Evolutionary conservation across 495 filamentous ascomycete species (phyloP), one percentile per base, ranked within the genome.

Genomic region (Tuber aestivum): DNA sequence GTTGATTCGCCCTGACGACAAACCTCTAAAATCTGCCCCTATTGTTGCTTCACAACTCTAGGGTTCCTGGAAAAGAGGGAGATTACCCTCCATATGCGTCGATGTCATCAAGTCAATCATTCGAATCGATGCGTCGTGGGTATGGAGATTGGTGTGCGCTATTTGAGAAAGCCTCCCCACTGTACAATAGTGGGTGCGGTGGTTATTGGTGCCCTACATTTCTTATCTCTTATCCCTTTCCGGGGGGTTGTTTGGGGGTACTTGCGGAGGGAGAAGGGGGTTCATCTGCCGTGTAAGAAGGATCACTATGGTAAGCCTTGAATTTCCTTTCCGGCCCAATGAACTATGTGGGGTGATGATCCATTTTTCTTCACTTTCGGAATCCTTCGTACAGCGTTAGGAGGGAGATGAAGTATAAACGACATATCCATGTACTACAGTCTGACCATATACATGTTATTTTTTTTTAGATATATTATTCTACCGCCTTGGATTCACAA

Each of bases 21-120:
- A 76, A 79, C 78, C 78, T 79, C 78, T 79, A 73, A 77, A 79
- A 78, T 79, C 78, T 79, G 78, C 78, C 78, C 78, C 78, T 79
- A 79, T 73, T 79, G 78, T 73, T 73, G 78, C 75, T 44, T 48
- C 75, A 79, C 74, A 50, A 42, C 78, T 79, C 78, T 79, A 79
- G 78, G 78, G 78, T 79, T 79, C 78, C 78, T 79, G 78, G 73
- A 79, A 70, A 77, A 75, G 78, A 79, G 78, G 78, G 37, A 79
- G 78, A 79, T 75, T 79, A 79, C 61, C 78, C 77, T n/a, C 73
- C 44, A 73, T 79, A 75, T 79, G 76, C 71, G 70, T 65, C 70
- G 70, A 27, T 48, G 70, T 37, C 76, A 79, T 72, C 73, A 76
- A 65, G 77, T 78, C 77, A 79, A 79, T 79, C 78, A 79, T 79